These are phyloP conservation scores for Aspergillus sp. DNA, from an alignment of 2,329 filamentous ascomycete species.

Conservation along the genomic window DNA sequence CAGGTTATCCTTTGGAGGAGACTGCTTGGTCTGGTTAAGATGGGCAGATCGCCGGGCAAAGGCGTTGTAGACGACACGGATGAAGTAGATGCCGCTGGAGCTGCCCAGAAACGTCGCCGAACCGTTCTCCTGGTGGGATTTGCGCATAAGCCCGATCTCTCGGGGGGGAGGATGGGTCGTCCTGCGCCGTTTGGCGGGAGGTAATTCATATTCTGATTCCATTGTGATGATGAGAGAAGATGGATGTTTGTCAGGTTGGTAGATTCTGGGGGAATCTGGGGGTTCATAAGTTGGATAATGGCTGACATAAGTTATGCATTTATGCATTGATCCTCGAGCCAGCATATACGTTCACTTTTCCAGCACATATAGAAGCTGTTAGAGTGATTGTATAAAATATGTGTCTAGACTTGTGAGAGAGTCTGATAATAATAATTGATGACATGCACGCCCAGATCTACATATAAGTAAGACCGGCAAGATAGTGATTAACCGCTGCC, in stretches of 20 bases:
- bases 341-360: no score
- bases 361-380: no score
- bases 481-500: no score
- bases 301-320: no score
- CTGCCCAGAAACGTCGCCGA: conserved; percentile 57
- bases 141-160: conserved; percentile 53
- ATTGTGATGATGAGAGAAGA: neutral
- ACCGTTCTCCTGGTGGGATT: conserved; percentile 41
- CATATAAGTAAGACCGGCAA: no score
- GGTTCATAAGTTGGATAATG: no score
- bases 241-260: neutral
- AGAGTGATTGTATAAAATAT: no score
- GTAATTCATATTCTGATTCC: conserved; percentile 2
- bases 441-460: no score
- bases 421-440: no score
- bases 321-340: no score
- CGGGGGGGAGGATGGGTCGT: conserved; percentile 21
- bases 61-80: conserved; percentile 53
- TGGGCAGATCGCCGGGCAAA: conserved; percentile 39
- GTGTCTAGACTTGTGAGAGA: no score
- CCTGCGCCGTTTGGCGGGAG: conserved; percentile 28
- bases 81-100: conserved; percentile 59
- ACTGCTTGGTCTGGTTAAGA: conserved; percentile 25
- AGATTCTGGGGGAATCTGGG: no score
- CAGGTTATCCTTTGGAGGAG: conserved; percentile 34